Conservation (phyloP, 768 basidiomycete species). For the Mycena floridula region DNA sequence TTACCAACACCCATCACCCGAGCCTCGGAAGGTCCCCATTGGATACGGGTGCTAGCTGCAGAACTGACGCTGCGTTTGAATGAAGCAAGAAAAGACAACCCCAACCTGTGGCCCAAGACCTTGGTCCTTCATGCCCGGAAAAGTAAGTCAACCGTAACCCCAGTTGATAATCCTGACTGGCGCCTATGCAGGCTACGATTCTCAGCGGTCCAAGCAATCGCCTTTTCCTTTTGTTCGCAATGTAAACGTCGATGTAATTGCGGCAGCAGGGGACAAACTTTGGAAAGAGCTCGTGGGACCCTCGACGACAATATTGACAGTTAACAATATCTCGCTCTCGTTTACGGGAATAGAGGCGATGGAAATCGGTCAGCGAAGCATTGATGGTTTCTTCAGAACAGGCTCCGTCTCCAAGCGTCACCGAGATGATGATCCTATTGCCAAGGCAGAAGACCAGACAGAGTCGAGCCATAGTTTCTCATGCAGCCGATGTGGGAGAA, state of each 20-base stretch:
- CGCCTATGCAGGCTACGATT: constrained; percentile 49
- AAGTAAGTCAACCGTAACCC: constrained; percentile 33
- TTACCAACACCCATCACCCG: constrained; percentile 73
- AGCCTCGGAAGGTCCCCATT: constrained; percentile 72
- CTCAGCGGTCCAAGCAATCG: constrained; percentile 73
- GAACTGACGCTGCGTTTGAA: constrained; percentile 82
- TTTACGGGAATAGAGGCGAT: constrained; percentile 74
- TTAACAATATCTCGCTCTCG: constrained; percentile 65
- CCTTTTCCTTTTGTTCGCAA: constrained; percentile 81
- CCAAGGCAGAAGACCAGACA: constrained; percentile 2
- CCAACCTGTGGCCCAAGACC: constrained; percentile 89
- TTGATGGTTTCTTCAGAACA: constrained; percentile 78
- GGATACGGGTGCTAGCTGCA: constrained; percentile 88
- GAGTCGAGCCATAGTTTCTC: constrained; percentile 31
- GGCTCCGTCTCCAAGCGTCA: constrained; percentile 29
- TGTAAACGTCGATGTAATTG: constrained; percentile 71
- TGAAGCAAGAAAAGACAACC: constrained; percentile 68
- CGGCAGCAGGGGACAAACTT: constrained; percentile 68
- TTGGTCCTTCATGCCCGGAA: constrained; percentile 74
- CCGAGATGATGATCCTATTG: constrained; percentile 22
- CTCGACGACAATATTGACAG: constrained; percentile 42
- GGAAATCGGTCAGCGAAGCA: constrained; percentile 78
- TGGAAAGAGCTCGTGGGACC: constrained; percentile 83
- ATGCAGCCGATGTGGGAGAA: constrained; percentile 55
- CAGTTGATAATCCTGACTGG: constrained; percentile 4